Conservation (phyloP, 73 alveolate genomes). For the Loxodes magnus region DNA sequence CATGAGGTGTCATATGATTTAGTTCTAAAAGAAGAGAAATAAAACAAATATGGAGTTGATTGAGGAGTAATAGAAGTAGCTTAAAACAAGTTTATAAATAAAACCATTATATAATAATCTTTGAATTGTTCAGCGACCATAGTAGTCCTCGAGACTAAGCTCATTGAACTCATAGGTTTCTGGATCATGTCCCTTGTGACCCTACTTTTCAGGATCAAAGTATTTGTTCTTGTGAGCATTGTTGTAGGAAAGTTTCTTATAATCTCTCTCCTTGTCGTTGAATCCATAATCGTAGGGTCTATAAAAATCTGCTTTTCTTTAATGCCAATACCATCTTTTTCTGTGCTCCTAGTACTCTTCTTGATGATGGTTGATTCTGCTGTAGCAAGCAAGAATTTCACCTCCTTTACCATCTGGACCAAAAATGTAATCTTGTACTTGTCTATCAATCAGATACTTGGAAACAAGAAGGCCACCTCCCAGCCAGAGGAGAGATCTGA, state of each 20-base stretch:
- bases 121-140: no score
- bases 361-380: neutral
- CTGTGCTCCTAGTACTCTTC: neutral
- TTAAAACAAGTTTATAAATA: no score
- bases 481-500: neutral
- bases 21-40: no score
- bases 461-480: neutral
- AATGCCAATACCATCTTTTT: neutral
- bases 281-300: neutral
- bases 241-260: neutral
- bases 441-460: neutral
- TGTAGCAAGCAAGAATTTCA: neutral
- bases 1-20: no score
- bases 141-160: neutral
- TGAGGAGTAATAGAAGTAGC: no score
- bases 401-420: neutral
- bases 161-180: neutral
- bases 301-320: neutral
- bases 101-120: no score
- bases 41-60: no score
- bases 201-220: neutral
- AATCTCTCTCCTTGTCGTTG: constrained; percentile 3
- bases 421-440: neutral
- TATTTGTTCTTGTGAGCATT: neutral
- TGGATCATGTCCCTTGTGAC: neutral